phyloP scores from a whole-genome alignment of 176 grass and related monocot species.

The Eremochloa ophiuroides region DNA sequence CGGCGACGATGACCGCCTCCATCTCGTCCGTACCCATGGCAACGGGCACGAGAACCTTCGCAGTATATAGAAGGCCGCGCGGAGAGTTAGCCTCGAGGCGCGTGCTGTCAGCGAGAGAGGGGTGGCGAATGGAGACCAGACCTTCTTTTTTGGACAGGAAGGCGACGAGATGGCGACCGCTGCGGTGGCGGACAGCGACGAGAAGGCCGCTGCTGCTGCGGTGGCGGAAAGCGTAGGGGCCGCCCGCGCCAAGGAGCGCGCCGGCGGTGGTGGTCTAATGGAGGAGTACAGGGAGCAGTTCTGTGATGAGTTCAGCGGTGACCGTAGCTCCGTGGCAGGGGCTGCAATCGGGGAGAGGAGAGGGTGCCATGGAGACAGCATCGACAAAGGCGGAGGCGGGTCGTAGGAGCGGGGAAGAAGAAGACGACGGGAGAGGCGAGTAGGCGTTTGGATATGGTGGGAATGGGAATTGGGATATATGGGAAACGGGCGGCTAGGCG shows the following conservation, averaged over 20 bases:
- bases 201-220: neutral
- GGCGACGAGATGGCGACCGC: neutral
- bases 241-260: neutral
- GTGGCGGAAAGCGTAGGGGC: neutral
- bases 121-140: neutral
- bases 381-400: neutral
- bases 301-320: neutral
- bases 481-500: too few relatives aligned
- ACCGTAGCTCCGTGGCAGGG: neutral
- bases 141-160: slow-evolving; percentile 47
- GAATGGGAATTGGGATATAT: too few relatives aligned
- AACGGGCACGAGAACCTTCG: slow-evolving; percentile 79
- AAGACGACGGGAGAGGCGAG: neutral
- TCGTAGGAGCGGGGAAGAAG: neutral
- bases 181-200: neutral
- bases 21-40: slow-evolving; percentile 96
- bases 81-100: neutral
- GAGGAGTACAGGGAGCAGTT: neutral
- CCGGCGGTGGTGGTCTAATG: neutral
- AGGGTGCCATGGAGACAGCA: slow-evolving; percentile 2
- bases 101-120: neutral
- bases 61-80: neutral
- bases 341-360: neutral
- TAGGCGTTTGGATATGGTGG: too few relatives aligned
- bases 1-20: slow-evolving; percentile 66